A percentile compares a stretch with the other conserved stretches of the same genome.
phyloP scores from a whole-genome alignment of 345 rosid species.

The Luvunga scandens region DNA sequence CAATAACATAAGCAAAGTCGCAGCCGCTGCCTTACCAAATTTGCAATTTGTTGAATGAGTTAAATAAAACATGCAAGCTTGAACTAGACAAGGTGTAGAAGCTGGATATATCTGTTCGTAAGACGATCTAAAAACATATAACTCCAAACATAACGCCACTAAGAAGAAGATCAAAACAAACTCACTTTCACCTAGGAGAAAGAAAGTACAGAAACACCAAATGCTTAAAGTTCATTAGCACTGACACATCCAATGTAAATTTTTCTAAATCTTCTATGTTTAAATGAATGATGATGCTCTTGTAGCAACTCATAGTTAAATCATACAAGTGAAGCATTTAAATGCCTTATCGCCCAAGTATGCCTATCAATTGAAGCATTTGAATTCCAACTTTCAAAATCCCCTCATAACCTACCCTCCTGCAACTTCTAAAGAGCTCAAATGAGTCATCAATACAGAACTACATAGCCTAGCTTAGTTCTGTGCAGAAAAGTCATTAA shows the following conservation, averaged over 20 bases:
- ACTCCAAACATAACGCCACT: not conserved
- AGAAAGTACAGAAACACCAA: not conserved
- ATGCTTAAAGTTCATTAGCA: not conserved
- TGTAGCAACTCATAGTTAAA: not conserved
- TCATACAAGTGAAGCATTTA: not conserved
- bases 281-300: not conserved
- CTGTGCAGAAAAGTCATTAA: not conserved
- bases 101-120: not conserved
- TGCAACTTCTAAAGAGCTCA: not conserved
- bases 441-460: not conserved
- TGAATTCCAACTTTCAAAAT: not conserved
- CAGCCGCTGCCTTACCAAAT: not conserved
- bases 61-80: not conserved
- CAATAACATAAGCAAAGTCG: no score
- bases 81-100: not conserved
- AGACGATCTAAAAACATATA: not conserved
- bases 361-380: not conserved
- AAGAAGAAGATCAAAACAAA: not conserved
- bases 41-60: not conserved
- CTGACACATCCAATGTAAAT: not conserved
- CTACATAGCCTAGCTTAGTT: not conserved
- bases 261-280: not conserved
- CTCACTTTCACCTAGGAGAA: not conserved
- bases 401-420: not conserved
- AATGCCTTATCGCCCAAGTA: not conserved